A percentile compares a stretch with the other conserved stretches of the same genome.
Conservation (phyloP, 306 rosid species). For the Canavalia ensiformis region DNA sequence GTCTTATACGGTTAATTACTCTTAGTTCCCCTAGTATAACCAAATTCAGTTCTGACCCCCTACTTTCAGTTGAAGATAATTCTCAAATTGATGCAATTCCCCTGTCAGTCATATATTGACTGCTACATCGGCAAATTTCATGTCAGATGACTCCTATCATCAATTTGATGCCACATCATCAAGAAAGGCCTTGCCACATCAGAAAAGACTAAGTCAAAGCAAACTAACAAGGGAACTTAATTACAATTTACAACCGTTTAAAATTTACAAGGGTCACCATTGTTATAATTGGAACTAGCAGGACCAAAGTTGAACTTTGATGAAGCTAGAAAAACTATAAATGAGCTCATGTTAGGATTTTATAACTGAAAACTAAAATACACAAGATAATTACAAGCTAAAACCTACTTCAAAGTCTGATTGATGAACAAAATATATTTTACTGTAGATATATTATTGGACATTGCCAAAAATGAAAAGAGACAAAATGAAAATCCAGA, state of each 20-base stretch:
- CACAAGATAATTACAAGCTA: not conserved
- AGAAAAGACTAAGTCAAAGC: constrained; percentile 2
- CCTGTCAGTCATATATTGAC: constrained; percentile 16
- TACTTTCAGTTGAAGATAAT: constrained; percentile 34
- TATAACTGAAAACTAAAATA: not conserved
- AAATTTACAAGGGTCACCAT: not conserved
- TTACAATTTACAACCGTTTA: not conserved
- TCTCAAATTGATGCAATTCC: constrained; percentile 29
- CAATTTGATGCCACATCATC: not conserved
- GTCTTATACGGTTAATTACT: no score
- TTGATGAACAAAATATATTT: constrained; percentile 24
- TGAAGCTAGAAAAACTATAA: constrained; percentile 26
- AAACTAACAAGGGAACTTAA: constrained; percentile 23
- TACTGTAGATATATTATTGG: not conserved
- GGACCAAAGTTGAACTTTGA: constrained; percentile 31
- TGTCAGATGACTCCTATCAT: not conserved
- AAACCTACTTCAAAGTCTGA: constrained; percentile 3
- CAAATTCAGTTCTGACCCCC: constrained; percentile 9
- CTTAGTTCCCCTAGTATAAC: not conserved
- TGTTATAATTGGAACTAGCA: constrained; percentile 8
- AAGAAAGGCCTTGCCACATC: not conserved
- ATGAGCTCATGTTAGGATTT: constrained; percentile 10
- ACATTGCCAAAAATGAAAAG: not conserved
- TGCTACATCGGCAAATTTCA: not conserved
- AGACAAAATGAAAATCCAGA: not conserved